Conservation (phyloP, 768 basidiomycete species). For the Russula griseocarnosa region DNA sequence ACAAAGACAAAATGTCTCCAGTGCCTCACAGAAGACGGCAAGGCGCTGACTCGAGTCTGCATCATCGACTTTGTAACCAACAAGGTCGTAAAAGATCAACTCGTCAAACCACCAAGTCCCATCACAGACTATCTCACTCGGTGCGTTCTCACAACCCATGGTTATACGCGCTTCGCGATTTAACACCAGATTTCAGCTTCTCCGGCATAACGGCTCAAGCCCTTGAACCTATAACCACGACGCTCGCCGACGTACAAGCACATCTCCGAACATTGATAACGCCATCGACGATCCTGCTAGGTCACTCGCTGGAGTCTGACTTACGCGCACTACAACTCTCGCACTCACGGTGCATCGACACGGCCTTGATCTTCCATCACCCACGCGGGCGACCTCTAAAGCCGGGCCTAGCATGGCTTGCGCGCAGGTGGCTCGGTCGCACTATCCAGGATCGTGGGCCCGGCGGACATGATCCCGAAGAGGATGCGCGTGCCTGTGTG, state of each 20-base stretch:
- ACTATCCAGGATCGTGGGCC: constrained; percentile 85
- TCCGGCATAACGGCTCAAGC: constrained; percentile 86
- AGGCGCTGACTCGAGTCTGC: constrained; percentile 81
- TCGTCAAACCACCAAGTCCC: constrained; percentile 83
- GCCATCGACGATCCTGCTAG: constrained; percentile 76
- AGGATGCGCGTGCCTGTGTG: constrained; percentile 86
- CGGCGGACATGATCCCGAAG: constrained; percentile 90
- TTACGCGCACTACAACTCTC: constrained; percentile 81
- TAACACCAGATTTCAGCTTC: constrained; percentile 51
- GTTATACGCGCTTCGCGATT: neutral
- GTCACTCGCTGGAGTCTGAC: constrained; percentile 95
- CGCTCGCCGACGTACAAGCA: constrained; percentile 72
- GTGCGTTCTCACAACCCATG: constrained; percentile 39
- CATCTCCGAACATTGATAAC: constrained; percentile 59
- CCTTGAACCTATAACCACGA: constrained; percentile 67
- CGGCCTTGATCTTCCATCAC: constrained; percentile 85
- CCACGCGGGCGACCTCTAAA: constrained; percentile 91
- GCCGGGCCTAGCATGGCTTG: constrained; percentile 95
- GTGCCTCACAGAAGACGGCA: constrained; percentile 89
- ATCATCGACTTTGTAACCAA: constrained; percentile 73
- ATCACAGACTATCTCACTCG: constrained; percentile 86
- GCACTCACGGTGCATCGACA: constrained; percentile 88
- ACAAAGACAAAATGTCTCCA: constrained; percentile 34
- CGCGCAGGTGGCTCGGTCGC: constrained; percentile 85
- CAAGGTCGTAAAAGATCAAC: constrained; percentile 76